These are phyloP conservation scores for Cutaneotrichosporon arboriforme DNA, from an alignment of 1,284 basidiomycete genomes.

Conservation along the genomic window DNA sequence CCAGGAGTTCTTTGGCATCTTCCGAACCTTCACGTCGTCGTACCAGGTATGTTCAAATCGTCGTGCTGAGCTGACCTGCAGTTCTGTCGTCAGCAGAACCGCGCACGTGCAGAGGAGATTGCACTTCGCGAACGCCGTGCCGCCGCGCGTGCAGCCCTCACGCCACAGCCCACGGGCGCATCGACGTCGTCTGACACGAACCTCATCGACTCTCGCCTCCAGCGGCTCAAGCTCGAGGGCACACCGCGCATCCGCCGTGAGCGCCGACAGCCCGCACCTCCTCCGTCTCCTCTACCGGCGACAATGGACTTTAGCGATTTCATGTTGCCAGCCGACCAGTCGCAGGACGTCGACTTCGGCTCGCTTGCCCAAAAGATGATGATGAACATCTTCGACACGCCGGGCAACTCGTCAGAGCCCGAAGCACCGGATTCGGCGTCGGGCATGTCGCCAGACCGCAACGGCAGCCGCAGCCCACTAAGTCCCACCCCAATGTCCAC, in stretches of 20 bases:
- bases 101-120: slow-evolving; percentile 49
- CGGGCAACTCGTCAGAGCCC: background rate
- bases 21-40: slow-evolving; percentile 89
- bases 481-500: background rate
- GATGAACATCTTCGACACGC: slow-evolving; percentile 19
- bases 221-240: slow-evolving; percentile 65
- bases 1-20: slow-evolving; percentile 83
- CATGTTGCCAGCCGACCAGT: slow-evolving; percentile 47
- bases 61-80: slow-evolving; percentile 37
- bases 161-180: slow-evolving; percentile 43
- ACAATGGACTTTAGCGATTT: slow-evolving; percentile 46
- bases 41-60: slow-evolving; percentile 61
- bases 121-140: slow-evolving; percentile 37
- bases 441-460: background rate
- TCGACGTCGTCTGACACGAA: slow-evolving; percentile 50
- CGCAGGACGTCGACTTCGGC: slow-evolving; percentile 31
- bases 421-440: background rate
- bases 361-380: slow-evolving; percentile 33
- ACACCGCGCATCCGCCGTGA: slow-evolving; percentile 52
- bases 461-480: background rate
- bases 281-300: slow-evolving; percentile 46
- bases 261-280: slow-evolving; percentile 42
- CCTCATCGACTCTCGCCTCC: slow-evolving; percentile 64
- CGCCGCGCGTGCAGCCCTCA: slow-evolving; percentile 38
- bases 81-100: slow-evolving; percentile 81